A percentile compares a stretch with the other conserved stretches of the same genome.
phyloP scores from a whole-genome alignment of 163 green algal genomes.

The Coccomyxa subellipsoidea region DNA sequence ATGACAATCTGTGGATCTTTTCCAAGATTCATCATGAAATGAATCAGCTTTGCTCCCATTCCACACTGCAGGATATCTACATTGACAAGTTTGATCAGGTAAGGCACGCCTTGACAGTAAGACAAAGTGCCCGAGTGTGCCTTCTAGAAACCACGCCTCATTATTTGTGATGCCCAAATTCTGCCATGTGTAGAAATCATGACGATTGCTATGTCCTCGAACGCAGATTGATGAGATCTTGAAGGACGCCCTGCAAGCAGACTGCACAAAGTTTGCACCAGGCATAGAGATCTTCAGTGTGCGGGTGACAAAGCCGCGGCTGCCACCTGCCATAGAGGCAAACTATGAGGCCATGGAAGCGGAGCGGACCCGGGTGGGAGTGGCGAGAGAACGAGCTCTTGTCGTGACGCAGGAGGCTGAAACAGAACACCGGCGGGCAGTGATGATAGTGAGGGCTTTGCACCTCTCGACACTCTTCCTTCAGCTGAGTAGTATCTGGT shows the following conservation, averaged over 20 bases:
- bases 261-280: slow-evolving; percentile 46
- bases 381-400: slow-evolving; percentile 44
- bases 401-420: slow-evolving; percentile 49
- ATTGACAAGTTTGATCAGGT: slow-evolving; percentile 61
- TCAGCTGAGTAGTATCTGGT: too few relatives aligned
- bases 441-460: slow-evolving; percentile 28
- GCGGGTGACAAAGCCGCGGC: slow-evolving; percentile 52
- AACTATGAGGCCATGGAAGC: slow-evolving; percentile 56
- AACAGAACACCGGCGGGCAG: slow-evolving; percentile 37
- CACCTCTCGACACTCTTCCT: too few relatives aligned
- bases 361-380: slow-evolving; percentile 45
- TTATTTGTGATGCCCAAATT: background rate
- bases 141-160: too few relatives aligned
- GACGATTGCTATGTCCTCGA: background rate
- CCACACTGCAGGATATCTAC: slow-evolving; percentile 48
- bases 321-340: slow-evolving; percentile 37
- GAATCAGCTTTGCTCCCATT: slow-evolving; percentile 54
- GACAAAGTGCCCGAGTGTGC: too few relatives aligned
- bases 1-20: slow-evolving; percentile 59
- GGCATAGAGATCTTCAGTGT: slow-evolving; percentile 59
- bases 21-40: slow-evolving; percentile 62
- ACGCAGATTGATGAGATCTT: slow-evolving; percentile 38
- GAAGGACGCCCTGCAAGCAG: slow-evolving; percentile 42
- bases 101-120: background rate
- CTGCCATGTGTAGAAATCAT: too few relatives aligned